Evolutionary conservation across 208 protist genomes (phyloP), one percentile per base, ranked within the genome.

Genomic region (Crithidia bombi): DNA sequence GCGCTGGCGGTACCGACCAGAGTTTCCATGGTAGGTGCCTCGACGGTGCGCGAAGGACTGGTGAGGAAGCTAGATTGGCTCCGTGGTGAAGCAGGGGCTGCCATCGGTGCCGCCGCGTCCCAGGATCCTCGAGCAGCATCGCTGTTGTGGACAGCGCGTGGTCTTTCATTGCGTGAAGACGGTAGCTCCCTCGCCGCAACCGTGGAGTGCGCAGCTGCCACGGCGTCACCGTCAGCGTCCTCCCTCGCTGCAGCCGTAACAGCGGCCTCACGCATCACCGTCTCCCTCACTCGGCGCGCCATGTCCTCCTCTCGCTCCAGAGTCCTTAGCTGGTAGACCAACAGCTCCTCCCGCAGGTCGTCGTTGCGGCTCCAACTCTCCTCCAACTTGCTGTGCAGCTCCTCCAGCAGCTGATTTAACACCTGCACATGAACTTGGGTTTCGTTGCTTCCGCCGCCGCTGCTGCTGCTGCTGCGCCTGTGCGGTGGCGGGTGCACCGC

Each of bases 341-440:
- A 55, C 44, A 82, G 61, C 30, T 76, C 70, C 26, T 70, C 59
- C 11, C 73, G 63, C 47, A 79, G 65, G 25, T 58, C 59, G 21
- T 82, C 80, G 56, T 79, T 77, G 49, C 59, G 73, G 55, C 47
- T 62, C 64, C 67, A 74, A 47, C 69, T 77, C 33, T 85, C 75
- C 39, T 79, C 61, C 39, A 85, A 44, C 25, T 67, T 73, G 26
- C 43, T 61, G 33, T 74, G 67, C 47, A 86, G 52, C 15, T 75
- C 69, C 64, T 79, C 51, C 26, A 78, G 54, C 10, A 75, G 70
- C 33, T 52, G 46, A 36, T 59, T 47, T 19, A 86, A 68, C 14
- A 35, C 41, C 25, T 49, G 50, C 41, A 62, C 54, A 39, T 73
- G 63, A 54, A 73, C 32, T 49, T 65, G 69, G 38, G 52, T 38